phyloP scores from a whole-genome alignment of 495 filamentous ascomycete genomes.

The Tuber umbilicatum region DNA sequence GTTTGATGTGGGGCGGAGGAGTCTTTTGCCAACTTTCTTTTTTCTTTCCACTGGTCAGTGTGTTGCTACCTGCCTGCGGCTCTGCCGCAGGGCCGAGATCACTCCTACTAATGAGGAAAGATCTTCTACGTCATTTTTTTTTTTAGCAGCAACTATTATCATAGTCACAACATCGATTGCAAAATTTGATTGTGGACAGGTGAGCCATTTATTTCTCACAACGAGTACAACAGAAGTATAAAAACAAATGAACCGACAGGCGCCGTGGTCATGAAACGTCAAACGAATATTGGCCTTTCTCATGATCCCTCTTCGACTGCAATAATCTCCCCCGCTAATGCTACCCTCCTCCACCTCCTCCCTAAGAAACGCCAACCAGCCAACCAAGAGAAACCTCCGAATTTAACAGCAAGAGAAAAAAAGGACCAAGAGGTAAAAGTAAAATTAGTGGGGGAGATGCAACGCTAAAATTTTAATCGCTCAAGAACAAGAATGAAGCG shows the following conservation, averaged over 20 bases:
- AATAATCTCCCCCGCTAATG: conserved; percentile 4
- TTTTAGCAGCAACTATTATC: neutral
- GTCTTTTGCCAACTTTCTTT: neutral
- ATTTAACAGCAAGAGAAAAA: conserved; percentile 19
- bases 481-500: conserved; percentile 26
- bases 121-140: neutral
- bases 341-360: conserved; percentile 8
- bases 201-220: neutral
- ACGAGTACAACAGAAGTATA: neutral
- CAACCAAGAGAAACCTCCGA: conserved; percentile 8
- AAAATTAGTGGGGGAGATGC: conserved; percentile 21
- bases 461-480: conserved; percentile 35
- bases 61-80: neutral
- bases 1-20: neutral
- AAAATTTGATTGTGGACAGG: neutral
- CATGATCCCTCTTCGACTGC: neutral
- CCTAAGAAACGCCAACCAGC: conserved; percentile 23
- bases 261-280: neutral
- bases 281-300: neutral
- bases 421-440: conserved; percentile 9
- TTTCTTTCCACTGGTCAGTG: neutral
- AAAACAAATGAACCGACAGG: neutral
- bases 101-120: neutral
- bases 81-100: neutral
- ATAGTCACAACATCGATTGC: neutral